Evolutionary conservation across 495 filamentous ascomycete species (phyloP), one percentile per base, ranked within the genome.

Genomic region (Tuber brumale): DNA sequence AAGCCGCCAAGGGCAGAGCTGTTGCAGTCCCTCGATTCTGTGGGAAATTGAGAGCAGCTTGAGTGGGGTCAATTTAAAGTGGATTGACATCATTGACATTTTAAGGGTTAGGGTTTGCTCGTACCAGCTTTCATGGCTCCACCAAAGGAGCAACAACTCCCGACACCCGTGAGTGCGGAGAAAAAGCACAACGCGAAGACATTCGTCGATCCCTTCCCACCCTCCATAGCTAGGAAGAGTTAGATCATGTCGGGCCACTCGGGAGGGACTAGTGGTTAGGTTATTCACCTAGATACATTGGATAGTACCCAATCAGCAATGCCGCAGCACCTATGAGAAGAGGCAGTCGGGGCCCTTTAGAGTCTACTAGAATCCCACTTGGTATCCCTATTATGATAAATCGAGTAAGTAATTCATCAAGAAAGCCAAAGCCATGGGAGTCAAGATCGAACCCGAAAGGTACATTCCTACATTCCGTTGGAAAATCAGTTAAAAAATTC

Each of bases 1-100:
- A 97, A 7, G 93, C 94, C 66, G 95, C 91, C 70, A 99, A 85
- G 10, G 95, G 95, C 82, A 98, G 93, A 3, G 93, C 94, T 10
- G 95, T 98, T 21, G 95, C 95, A 31, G 95, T 97, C 73, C 96
- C 95, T 69, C 95, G 90, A 81, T 97, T 92, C 46, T 90, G 87
- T 2, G 95, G 96, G 88, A 94, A 99, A 84, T 99, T 99, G 66
- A 94, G 86, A 45, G 96, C 94, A 75, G 93, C 95, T 87, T 76
- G 42, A 43, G 48, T 4, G 35, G 51, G 44, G 72, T 72, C 45
- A n/a, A 31, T 80, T 80, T 31, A 80, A 69, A 71, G 41, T 61
- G 43, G 31, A 35, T 10, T 19, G 3, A 19, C 31, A 41, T 72
- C 37, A 35, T 66, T 66, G 57, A 35, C 57, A 35, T 66, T 66